These are phyloP conservation scores for Boletus rufocinnamomeus DNA, from an alignment of 768 basidiomycete genomes.

Conservation along the genomic window DNA sequence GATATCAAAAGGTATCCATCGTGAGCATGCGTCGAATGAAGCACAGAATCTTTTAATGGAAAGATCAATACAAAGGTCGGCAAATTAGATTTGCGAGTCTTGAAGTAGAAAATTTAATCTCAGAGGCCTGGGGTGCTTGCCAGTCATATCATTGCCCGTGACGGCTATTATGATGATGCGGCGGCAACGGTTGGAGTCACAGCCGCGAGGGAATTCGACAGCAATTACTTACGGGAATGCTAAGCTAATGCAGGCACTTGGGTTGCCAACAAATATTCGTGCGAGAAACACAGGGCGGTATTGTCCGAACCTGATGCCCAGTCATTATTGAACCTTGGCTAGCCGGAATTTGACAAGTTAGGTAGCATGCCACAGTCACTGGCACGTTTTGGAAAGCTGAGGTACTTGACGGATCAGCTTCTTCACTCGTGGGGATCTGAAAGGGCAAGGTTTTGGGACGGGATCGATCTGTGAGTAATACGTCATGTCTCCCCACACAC, in stretches of 20 bases:
- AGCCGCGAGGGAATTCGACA: conserved; percentile 19
- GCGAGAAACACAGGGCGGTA: conserved; percentile 20
- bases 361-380: too few species aligned
- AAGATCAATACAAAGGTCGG: conserved; percentile 14
- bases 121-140: conserved; percentile 8
- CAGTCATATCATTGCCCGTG: conserved; percentile 8
- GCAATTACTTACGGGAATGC: conserved; percentile 19
- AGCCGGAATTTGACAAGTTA: conserved; percentile 12
- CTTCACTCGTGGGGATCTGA: conserved; percentile 6
- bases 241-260: conserved; percentile 20
- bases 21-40: conserved; percentile 8
- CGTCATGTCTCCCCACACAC: conserved; percentile 29
- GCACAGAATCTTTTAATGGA: conserved; percentile 14
- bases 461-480: conserved; percentile 14
- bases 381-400: conserved; percentile 14
- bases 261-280: conserved; percentile 15
- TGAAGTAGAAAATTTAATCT: conserved; percentile 21
- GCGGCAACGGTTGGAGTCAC: conserved; percentile 16
- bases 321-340: conserved; percentile 15
- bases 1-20: conserved; percentile 16
- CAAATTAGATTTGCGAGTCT: conserved; percentile 23
- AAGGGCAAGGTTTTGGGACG: conserved; percentile 14
- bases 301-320: conserved; percentile 13
- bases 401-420: conserved; percentile 14
- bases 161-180: conserved; percentile 20